Evolutionary conservation across 441 rosid species (phyloP), one percentile per base, ranked within the genome.

Genomic region (Sinapis alba): DNA sequence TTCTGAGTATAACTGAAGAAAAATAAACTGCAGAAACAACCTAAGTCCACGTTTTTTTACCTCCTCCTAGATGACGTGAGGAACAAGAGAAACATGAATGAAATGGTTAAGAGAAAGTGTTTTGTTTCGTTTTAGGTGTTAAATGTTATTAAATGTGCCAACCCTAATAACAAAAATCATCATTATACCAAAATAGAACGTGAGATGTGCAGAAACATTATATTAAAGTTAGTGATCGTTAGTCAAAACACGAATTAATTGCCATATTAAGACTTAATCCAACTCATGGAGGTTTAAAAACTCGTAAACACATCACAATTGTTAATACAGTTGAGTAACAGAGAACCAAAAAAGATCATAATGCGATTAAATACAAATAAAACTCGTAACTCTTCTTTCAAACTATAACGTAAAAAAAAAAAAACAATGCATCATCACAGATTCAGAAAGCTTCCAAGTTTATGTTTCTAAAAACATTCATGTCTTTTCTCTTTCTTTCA

Each of bases 1-100:
- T 78, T 79, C 82, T 72, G 72, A 66, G 50, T 87, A 90, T 53
- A 89, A 71, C 3, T 88, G 84, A 80, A 62, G 15, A 32, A 32
- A 75, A 74, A 8, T 15, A 38, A 7, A 24, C 30, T 41, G 10
- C 26, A 63, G 0, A n/a, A 72, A 62, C 30, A 23, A 62, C 6
- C 20, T n/a, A 47, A 61, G 60, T 64, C 50, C 13, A 41, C 13
- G 30, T 9, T 23, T 13, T 28, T 38, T 23, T 3, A 62, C 28
- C 27, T 62, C 26, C 38, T 26, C 38, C 10, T 10, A 30, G 1
- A 19, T 19, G 56, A 53, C 19, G 56, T 24, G 6, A 32, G 7
- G 56, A 26, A 65, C 65, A 6, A 64, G 3, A 8, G 47, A 56
- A 56, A 41, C 65, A 65, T 0, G 1, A 13, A 72, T 7, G 8